phyloP scores from a whole-genome alignment of 495 filamentous ascomycete species.

The Talaromyces stipitatus region DNA sequence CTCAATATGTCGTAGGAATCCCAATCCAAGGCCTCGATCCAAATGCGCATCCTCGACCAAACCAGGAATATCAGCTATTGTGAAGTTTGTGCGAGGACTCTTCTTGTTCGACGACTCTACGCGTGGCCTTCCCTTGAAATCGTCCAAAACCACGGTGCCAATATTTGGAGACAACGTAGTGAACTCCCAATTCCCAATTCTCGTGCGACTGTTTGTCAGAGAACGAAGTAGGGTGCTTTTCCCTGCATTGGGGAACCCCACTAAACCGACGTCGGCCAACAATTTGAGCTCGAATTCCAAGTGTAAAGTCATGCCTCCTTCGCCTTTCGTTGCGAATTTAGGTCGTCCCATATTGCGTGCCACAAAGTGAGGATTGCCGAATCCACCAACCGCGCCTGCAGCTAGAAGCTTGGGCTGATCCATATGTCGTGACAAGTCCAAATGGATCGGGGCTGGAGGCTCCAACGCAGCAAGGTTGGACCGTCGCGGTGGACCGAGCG shows the following conservation, averaged over 20 bases:
- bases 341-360: conserved; percentile 61
- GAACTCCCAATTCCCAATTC: conserved; percentile 93
- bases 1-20: conserved; percentile 91
- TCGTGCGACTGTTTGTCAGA: conserved; percentile 73
- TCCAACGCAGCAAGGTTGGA: conserved; percentile 54
- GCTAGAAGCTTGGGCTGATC: conserved; percentile 81
- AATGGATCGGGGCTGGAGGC: conserved; percentile 60
- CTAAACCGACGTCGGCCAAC: conserved; percentile 87
- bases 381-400: conserved; percentile 77
- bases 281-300: conserved; percentile 91
- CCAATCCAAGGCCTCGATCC: conserved; percentile 84
- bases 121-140: conserved; percentile 61
- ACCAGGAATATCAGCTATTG: conserved; percentile 93
- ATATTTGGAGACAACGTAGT: conserved; percentile 92
- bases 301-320: conserved; percentile 65
- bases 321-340: conserved; percentile 82
- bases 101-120: conserved; percentile 29
- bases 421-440: conserved; percentile 79
- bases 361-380: conserved; percentile 90
- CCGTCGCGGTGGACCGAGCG: conserved; percentile 44
- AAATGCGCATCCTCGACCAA: conserved; percentile 85
- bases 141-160: conserved; percentile 86
- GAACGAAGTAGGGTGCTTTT: conserved; percentile 90
- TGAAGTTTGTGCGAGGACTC: conserved; percentile 62
- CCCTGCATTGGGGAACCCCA: conserved; percentile 91